Percentiles rank a stretch among this genome's conserved stretches.
Conservation (phyloP, 2,329 filamentous ascomycete genomes). For the Ceratocystis cacaofunesta region DNA sequence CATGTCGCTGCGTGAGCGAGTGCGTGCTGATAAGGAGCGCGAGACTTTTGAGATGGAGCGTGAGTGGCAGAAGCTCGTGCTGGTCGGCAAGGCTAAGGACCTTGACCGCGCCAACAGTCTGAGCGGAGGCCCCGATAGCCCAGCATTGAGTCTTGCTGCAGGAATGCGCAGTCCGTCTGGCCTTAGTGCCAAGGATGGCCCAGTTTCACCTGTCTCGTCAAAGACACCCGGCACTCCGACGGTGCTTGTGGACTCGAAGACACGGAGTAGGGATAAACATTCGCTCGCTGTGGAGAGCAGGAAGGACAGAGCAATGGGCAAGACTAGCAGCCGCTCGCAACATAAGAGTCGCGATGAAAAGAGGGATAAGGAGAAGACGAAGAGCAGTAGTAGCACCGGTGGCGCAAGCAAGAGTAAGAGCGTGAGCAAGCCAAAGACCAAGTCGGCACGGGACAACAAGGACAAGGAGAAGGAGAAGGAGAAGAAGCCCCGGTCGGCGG, state of each 20-base stretch:
- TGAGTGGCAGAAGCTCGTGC: conserved; percentile 15
- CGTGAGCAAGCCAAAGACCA: neutral
- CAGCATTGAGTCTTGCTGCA: neutral
- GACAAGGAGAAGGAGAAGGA: conserved; percentile 10
- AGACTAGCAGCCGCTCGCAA: neutral
- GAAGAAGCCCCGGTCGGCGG: conserved; percentile 11
- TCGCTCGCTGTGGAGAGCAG: neutral
- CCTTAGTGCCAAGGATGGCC: neutral
- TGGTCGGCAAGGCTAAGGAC: conserved; percentile 8
- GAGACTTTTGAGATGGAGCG: conserved; percentile 18
- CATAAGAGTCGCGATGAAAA: neutral
- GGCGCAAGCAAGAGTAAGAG: neutral
- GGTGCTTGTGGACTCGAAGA: neutral
- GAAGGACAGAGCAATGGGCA: neutral
- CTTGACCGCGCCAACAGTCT: neutral
- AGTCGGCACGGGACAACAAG: neutral
- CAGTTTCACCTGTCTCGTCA: neutral
- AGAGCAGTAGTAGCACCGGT: neutral
- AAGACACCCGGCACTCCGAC: neutral
- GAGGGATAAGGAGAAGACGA: neutral
- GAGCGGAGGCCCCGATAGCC: neutral
- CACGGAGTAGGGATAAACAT: neutral
- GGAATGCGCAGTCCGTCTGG: conserved; percentile 13
- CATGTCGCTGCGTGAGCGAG: conserved; percentile 10
- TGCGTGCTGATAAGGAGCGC: conserved; percentile 18